Evolutionary conservation across 805 yeast genomes (phyloP).

Genomic region (Yamadazyma paraphyllophila): DNA sequence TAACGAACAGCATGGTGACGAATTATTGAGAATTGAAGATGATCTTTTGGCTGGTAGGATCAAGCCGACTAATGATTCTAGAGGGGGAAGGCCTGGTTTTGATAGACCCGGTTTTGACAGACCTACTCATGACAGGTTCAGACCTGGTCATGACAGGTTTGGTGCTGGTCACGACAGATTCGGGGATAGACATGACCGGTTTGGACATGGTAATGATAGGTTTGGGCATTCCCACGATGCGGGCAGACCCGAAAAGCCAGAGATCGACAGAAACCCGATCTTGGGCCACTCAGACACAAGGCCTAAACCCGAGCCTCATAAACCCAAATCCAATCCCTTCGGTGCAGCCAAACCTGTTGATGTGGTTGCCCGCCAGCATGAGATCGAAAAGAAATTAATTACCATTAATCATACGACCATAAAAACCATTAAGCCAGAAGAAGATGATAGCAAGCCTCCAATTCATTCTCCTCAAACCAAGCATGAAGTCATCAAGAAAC

Average conservation of each 20-base stretch:
- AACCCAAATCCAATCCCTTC: conserved; percentile 64
- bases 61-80: conserved; percentile 10
- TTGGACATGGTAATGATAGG: conserved; percentile 1
- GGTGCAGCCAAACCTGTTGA: conserved; percentile 88
- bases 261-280: background rate
- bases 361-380: conserved; percentile 60
- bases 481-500: background rate
- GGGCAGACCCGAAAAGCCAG: background rate
- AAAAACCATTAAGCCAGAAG: conserved; percentile 16
- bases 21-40: conserved; percentile 28
- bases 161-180: background rate
- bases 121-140: background rate
- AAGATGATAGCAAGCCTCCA: background rate
- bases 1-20: conserved; percentile 33
- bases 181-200: conserved; percentile 3
- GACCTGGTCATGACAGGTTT: background rate
- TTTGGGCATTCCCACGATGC: background rate
- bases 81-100: background rate
- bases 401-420: conserved; percentile 33
- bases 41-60: conserved; percentile 25
- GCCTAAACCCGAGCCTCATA: conserved; percentile 9
- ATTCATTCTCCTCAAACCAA: background rate
- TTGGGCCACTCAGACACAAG: background rate
- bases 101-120: background rate
- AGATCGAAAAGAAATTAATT: conserved; percentile 47